These are phyloP conservation scores for Closterium sp. DNA, from an alignment of 139 green algal genomes.

Conservation along the genomic window DNA sequence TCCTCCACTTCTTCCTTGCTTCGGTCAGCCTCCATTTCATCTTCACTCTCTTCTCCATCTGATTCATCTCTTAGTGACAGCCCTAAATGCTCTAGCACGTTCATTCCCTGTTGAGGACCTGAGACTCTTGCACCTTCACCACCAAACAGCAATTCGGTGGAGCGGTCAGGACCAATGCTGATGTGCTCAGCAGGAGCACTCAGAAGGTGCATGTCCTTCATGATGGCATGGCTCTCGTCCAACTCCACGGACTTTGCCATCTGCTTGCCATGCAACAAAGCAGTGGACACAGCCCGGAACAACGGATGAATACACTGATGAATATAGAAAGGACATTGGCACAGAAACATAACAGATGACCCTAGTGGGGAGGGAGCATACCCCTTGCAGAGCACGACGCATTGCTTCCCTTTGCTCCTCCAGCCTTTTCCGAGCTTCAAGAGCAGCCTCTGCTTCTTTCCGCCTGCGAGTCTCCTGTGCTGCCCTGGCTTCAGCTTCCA, in stretches of 20 bases:
- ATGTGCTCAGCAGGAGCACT: slow-evolving; percentile 11
- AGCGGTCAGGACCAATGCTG: neutral
- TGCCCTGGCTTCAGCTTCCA: slow-evolving; percentile 24
- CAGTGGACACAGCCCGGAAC: neutral
- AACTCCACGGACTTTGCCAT: slow-evolving; percentile 21
- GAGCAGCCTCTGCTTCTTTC: slow-evolving; percentile 8
- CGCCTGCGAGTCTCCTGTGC: slow-evolving; percentile 10
- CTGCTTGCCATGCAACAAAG: slow-evolving; percentile 1
- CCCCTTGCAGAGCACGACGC: slow-evolving; percentile 4
- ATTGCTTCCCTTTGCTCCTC: slow-evolving; percentile 25
- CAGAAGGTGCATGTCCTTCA: slow-evolving; percentile 27
- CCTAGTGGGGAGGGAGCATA: neutral
- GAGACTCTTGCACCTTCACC: neutral
- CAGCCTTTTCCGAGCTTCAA: slow-evolving; percentile 6
- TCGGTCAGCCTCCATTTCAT: neutral
- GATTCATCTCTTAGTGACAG: neutral
- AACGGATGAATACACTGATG: neutral
- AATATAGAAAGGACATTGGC: neutral
- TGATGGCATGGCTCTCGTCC: slow-evolving; percentile 9
- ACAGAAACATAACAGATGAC: neutral
- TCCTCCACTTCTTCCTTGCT: neutral
- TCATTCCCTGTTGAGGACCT: neutral
- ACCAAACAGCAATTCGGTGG: neutral
- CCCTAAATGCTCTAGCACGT: neutral
- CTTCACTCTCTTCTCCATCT: neutral